Evolutionary conservation across 768 basidiomycete genomes (phyloP), one percentile per base, ranked within the genome.

Genomic region (Xerocomus spinulosus): DNA sequence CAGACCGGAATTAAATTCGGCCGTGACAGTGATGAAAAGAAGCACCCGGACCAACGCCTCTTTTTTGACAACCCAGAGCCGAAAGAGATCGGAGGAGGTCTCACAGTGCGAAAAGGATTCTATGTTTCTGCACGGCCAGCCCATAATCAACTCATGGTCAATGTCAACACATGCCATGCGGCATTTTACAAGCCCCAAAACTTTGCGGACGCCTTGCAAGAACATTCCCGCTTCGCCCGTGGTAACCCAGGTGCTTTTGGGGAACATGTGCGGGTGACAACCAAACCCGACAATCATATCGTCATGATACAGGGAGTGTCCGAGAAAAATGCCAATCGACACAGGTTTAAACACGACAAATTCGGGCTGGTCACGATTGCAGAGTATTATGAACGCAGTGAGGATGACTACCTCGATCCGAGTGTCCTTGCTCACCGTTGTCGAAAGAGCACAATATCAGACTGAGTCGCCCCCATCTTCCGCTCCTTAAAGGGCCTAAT

Each of bases 251-350:
- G 68, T 15, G 75, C 69, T 1, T 91, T 88, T 52, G 81, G 77
- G 23, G 77, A 70, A 44, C 79, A 83, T 12, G 74, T 91, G 3
- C 72, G 87, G 24, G 71, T 92, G 55, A 77, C 78, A 2, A 76
- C 68, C 2, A 81, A 80, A 61, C 72, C 87, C 9, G 77, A 78
- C 12, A 81, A 85, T 46, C 78, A 65, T 58, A 85, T 85, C 60
- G 80, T 82, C 0, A 75, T 89, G 59, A 85, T 91, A 58, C 79
- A 80, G 58, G 62, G 68, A 3, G 52, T 85, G 2, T 70, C 75
- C 10, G 65, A 70, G 15, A 17, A 49, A 25, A 73, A 50, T 5
- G 65, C 78, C 2, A 59, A 49, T 12, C 58, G 71, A 42, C 14
- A 82, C 59, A 62, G 60, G 3, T 60, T 86, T 3, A 69, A 74